Conservation (phyloP, 2,329 filamentous ascomycete genomes). For the Hymenoscyphus scutula region DNA sequence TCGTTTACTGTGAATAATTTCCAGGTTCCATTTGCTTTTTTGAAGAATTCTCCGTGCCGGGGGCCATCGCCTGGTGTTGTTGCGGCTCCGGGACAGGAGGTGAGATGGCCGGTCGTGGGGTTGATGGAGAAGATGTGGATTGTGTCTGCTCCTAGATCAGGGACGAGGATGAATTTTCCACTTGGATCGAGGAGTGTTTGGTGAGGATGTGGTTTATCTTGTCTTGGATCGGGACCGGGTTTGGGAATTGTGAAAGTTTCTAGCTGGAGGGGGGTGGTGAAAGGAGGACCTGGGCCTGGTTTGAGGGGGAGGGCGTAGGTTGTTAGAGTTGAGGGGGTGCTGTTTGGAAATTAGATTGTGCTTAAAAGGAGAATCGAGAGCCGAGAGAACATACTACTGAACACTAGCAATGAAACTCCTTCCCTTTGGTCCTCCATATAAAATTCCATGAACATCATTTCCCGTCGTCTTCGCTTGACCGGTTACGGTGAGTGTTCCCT, state of each 20-base stretch:
- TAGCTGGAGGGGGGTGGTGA: slow-evolving; percentile 34
- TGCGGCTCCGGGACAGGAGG: slow-evolving; percentile 37
- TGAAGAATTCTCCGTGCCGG: slow-evolving; percentile 48
- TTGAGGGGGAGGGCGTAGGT: slow-evolving; percentile 23
- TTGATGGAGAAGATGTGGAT: slow-evolving; percentile 47
- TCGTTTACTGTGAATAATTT: slow-evolving; percentile 43
- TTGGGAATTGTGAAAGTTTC: slow-evolving; percentile 40
- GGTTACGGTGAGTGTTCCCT: slow-evolving; percentile 40
- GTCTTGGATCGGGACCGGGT: slow-evolving; percentile 35
- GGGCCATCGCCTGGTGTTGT: slow-evolving; percentile 45
- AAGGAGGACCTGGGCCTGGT: slow-evolving; percentile 11
- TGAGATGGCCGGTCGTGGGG: slow-evolving; percentile 38
- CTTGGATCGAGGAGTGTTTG: slow-evolving; percentile 51
- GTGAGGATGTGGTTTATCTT: slow-evolving; percentile 47
- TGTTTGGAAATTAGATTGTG: slow-evolving; percentile 9
- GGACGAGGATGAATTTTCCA: slow-evolving; percentile 45
- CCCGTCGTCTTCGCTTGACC: slow-evolving; percentile 27
- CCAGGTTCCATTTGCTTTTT: not conserved
- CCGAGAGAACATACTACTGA: slow-evolving; percentile 19
- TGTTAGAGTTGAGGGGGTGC: slow-evolving; percentile 20
- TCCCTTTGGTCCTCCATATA: slow-evolving; percentile 20
- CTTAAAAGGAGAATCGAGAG: not conserved
- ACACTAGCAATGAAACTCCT: slow-evolving; percentile 23
- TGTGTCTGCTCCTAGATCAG: slow-evolving; percentile 50
- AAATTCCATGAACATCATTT: slow-evolving; percentile 19